phyloP scores from a whole-genome alignment of 768 basidiomycete species.

The Butyriboletus loyo region DNA sequence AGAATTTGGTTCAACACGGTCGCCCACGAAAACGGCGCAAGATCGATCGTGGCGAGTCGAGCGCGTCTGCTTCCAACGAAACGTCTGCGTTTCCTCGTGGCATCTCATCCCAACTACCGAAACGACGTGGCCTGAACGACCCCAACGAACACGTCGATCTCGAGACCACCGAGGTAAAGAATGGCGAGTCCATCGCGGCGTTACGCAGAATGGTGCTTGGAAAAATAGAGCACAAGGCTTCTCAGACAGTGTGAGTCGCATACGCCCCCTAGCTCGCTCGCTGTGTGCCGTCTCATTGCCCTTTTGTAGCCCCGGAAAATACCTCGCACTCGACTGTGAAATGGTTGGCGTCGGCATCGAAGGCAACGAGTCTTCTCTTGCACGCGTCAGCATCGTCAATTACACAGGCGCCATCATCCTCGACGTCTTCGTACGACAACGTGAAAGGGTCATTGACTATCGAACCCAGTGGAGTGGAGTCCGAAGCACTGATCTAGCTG shows the following conservation, averaged over 20 bases:
- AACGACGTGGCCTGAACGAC: background rate
- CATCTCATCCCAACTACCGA: constrained; percentile 1
- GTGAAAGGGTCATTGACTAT: constrained; percentile 90
- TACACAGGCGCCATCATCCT: constrained; percentile 76
- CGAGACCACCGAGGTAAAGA: constrained; percentile 33
- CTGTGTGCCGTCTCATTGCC: constrained; percentile 2
- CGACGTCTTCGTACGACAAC: constrained; percentile 84
- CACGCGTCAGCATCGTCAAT: constrained; percentile 59
- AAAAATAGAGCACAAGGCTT: constrained; percentile 36
- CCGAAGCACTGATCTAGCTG: constrained; percentile 65
- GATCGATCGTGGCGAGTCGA: constrained; percentile 6
- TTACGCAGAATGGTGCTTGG: constrained; percentile 57
- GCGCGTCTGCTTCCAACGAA: background rate
- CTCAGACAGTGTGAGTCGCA: constrained; percentile 45
- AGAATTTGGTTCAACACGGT: constrained; percentile 11
- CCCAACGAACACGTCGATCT: constrained; percentile 15
- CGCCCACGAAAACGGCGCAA: constrained; percentile 20
- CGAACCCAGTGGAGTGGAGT: constrained; percentile 89
- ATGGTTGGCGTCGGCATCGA: constrained; percentile 17
- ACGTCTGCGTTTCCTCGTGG: constrained; percentile 1
- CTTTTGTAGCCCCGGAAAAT: constrained; percentile 56
- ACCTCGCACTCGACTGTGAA: constrained; percentile 85
- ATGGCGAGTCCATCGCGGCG: constrained; percentile 45
- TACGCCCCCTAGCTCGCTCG: background rate
- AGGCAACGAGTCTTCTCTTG: constrained; percentile 13